phyloP scores from a whole-genome alignment of 78 protist species.

The Abeoforma whisleri region DNA sequence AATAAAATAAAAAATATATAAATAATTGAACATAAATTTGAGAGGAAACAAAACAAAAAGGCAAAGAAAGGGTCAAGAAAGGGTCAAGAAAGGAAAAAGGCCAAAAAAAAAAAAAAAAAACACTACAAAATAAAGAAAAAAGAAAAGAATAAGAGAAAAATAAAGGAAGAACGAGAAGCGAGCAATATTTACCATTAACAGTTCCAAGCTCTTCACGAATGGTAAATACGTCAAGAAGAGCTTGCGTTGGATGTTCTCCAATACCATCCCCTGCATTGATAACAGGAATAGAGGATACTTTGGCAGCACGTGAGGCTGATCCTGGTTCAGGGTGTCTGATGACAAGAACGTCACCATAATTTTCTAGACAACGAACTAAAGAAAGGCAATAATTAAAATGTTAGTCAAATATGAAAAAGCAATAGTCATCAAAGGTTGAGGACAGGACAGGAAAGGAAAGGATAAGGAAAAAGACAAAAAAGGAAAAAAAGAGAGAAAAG shows the following conservation, averaged over 20 bases:
- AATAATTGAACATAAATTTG: too few relatives aligned
- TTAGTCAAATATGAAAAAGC: background rate
- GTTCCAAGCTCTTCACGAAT: constrained; percentile 85
- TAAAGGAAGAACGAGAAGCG: too few relatives aligned
- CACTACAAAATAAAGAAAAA: too few relatives aligned
- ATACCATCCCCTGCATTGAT: constrained; percentile 89
- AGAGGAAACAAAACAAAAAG: too few relatives aligned
- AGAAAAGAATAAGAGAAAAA: too few relatives aligned
- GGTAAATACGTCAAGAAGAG: constrained; percentile 79
- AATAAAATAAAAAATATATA: too few relatives aligned
- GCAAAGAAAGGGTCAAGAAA: too few relatives aligned
- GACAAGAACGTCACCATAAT: constrained; percentile 73
- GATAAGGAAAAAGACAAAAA: background rate
- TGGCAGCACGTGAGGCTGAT: constrained; percentile 50
- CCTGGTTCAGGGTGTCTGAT: constrained; percentile 76
- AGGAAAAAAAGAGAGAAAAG: background rate
- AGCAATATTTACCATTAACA: too few relatives aligned
- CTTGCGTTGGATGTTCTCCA: constrained; percentile 93
- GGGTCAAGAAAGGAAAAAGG: too few relatives aligned
- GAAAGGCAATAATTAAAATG: background rate
- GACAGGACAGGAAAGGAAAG: background rate
- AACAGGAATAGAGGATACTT: constrained; percentile 59
- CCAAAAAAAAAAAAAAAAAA: too few relatives aligned
- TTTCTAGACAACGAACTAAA: constrained; percentile 61
- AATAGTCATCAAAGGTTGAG: background rate